These are phyloP conservation scores for Penicillium chermesinum DNA, from an alignment of 495 filamentous ascomycete species.

Conservation along the genomic window DNA sequence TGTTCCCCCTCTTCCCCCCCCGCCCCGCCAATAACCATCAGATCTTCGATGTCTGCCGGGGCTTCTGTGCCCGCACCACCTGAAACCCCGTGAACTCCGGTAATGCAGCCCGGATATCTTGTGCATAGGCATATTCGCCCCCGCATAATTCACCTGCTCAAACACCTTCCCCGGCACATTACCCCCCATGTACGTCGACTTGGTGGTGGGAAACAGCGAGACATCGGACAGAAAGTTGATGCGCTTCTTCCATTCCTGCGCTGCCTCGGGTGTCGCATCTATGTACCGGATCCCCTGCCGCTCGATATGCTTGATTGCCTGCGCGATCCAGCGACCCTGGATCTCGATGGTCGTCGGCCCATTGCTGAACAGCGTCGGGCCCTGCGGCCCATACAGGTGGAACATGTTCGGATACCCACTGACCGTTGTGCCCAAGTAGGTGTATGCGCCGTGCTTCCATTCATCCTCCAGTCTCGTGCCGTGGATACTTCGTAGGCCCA, in stretches of 20 bases:
- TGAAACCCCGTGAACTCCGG: constrained; percentile 1
- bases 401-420: constrained; percentile 51
- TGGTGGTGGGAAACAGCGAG: constrained; percentile 40
- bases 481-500: constrained; percentile 39
- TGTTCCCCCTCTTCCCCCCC: too few relatives aligned
- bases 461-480: constrained; percentile 36
- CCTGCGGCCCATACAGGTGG: constrained; percentile 44
- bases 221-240: constrained; percentile 34
- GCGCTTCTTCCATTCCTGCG: constrained; percentile 40
- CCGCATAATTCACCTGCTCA: constrained; percentile 36
- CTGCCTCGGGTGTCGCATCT: constrained; percentile 39
- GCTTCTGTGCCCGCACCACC: neutral
- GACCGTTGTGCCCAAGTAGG: constrained; percentile 46
- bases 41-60: constrained; percentile 1
- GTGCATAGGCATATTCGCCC: constrained; percentile 8
- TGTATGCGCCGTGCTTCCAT: constrained; percentile 43
- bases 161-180: constrained; percentile 42
- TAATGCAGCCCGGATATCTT: constrained; percentile 1
- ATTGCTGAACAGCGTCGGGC: constrained; percentile 46
- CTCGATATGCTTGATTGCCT: constrained; percentile 37
- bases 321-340: constrained; percentile 47
- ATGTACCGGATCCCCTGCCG: constrained; percentile 38
- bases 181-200: constrained; percentile 27
- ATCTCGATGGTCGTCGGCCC: constrained; percentile 45
- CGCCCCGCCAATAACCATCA: constrained; percentile 3